Evolutionary conservation across 352 stramenopile genomes (phyloP).

Genomic region (Heterotrichella gracilis): DNA sequence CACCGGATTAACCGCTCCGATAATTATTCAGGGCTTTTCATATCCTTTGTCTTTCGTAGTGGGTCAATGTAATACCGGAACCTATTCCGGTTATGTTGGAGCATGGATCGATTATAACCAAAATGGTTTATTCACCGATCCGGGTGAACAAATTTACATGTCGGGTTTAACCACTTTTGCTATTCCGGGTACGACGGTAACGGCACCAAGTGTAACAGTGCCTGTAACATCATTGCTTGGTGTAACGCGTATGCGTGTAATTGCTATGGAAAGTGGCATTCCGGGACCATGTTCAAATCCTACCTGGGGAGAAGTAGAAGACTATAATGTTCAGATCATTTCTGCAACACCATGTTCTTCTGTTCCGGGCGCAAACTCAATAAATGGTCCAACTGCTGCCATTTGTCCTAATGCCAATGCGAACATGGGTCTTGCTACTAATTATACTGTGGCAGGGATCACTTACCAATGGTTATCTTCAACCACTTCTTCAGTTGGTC

Average conservation of each 20-base stretch:
- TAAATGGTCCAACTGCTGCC: not conserved
- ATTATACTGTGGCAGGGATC: not conserved
- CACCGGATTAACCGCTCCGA: not conserved
- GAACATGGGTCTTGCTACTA: not conserved
- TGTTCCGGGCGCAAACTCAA: not conserved
- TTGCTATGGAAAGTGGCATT: not conserved
- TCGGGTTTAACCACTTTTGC: not conserved
- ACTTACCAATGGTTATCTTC: not conserved
- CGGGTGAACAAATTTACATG: not conserved
- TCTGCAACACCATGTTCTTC: not conserved
- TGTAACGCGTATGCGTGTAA: not conserved
- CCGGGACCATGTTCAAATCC: not conserved
- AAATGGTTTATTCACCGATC: not conserved
- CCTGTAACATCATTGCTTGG: not conserved
- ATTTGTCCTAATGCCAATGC: conserved; percentile 4
- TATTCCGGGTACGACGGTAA: not conserved
- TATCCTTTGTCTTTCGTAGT: not conserved
- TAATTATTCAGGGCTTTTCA: not conserved
- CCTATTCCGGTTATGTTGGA: not conserved
- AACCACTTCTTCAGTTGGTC: not conserved
- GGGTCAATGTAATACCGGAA: not conserved
- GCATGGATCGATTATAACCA: not conserved
- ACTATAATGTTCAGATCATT: not conserved
- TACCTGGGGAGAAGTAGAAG: not conserved
- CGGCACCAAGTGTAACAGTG: not conserved